phyloP scores from a whole-genome alignment of 2,329 filamentous ascomycete species.

The Xylaria arbuscula region DNA sequence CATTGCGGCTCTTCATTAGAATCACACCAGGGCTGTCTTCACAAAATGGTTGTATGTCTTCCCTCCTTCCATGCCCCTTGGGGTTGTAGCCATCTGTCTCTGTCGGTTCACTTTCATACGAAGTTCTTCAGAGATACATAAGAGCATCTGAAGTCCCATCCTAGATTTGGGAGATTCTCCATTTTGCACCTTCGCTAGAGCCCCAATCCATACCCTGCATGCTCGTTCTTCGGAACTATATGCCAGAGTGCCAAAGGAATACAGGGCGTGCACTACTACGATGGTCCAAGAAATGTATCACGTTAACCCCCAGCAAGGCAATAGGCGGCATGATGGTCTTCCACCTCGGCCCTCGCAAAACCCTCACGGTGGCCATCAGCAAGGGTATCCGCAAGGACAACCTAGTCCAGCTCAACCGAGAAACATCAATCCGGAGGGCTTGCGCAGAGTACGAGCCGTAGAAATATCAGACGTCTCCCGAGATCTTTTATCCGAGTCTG shows the following conservation, averaged over 20 bases:
- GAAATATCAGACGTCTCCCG: slow-evolving; percentile 53
- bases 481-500: slow-evolving; percentile 52
- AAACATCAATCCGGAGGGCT: slow-evolving; percentile 22
- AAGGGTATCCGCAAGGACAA: slow-evolving; percentile 21
- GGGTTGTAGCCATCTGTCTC: slow-evolving; percentile 6
- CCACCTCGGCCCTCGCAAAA: slow-evolving; percentile 9
- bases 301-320: slow-evolving; percentile 6
- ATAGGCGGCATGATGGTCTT: slow-evolving; percentile 4
- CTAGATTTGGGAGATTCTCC: neutral
- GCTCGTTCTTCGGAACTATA: neutral
- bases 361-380: neutral
- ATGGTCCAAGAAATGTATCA: slow-evolving; percentile 18
- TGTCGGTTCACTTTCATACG: slow-evolving; percentile 15
- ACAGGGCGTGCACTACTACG: neutral
- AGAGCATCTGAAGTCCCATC: slow-evolving; percentile 1
- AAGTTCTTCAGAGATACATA: slow-evolving; percentile 3
- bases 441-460: slow-evolving; percentile 17
- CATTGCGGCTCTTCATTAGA: slow-evolving; percentile 24
- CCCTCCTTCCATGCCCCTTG: slow-evolving; percentile 5
- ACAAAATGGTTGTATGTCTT: slow-evolving; percentile 3
- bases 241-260: neutral
- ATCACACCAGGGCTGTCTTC: neutral
- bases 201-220: neutral
- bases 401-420: slow-evolving; percentile 22
- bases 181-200: slow-evolving; percentile 17